These are phyloP conservation scores for Plenodomus tracheiphilus DNA, from an alignment of 2,329 filamentous ascomycete genomes.

Conservation along the genomic window DNA sequence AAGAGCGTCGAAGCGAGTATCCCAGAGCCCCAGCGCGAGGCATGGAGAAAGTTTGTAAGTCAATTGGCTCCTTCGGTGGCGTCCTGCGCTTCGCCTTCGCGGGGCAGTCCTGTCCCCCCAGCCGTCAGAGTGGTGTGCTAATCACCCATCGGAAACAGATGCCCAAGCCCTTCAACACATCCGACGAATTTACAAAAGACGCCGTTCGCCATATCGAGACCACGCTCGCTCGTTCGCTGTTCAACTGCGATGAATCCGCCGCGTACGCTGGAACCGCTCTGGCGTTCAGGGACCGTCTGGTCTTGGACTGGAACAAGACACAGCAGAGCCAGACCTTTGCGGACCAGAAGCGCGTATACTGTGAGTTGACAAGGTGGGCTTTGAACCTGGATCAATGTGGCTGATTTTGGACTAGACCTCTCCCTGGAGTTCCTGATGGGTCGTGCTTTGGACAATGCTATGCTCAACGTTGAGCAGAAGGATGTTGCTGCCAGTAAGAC, in stretches of 20 bases:
- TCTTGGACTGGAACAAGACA: conserved; percentile 97
- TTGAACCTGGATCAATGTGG: background rate
- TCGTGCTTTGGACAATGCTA: conserved; percentile 93
- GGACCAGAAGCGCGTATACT: conserved; percentile 94
- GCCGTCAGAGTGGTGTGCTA: conserved; percentile 6
- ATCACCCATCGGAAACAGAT: conserved; percentile 49
- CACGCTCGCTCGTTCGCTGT: conserved; percentile 90
- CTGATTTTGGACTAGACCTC: conserved; percentile 62
- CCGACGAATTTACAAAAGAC: conserved; percentile 82
- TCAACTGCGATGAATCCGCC: conserved; percentile 94
- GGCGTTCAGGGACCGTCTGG: conserved; percentile 88
- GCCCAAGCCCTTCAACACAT: conserved; percentile 70
- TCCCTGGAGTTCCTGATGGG: conserved; percentile 99
- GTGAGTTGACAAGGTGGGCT: conserved; percentile 44
- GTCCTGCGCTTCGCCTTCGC: conserved; percentile 8
- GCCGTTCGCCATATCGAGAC: conserved; percentile 95
- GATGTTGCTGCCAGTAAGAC: conserved; percentile 74
- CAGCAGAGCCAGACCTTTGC: conserved; percentile 92
- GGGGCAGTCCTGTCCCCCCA: conserved; percentile 12
- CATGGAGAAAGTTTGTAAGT: conserved; percentile 66
- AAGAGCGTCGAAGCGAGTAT: conserved; percentile 91
- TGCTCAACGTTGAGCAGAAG: conserved; percentile 93
- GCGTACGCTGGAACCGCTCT: conserved; percentile 90
- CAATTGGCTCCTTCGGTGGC: conserved; percentile 3
- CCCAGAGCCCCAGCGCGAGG: conserved; percentile 82